Percentiles rank a stretch among this genome's conserved stretches.
Conservation (phyloP, 176 grass and related monocot genomes). For the Chrysopogon serrulatus region DNA sequence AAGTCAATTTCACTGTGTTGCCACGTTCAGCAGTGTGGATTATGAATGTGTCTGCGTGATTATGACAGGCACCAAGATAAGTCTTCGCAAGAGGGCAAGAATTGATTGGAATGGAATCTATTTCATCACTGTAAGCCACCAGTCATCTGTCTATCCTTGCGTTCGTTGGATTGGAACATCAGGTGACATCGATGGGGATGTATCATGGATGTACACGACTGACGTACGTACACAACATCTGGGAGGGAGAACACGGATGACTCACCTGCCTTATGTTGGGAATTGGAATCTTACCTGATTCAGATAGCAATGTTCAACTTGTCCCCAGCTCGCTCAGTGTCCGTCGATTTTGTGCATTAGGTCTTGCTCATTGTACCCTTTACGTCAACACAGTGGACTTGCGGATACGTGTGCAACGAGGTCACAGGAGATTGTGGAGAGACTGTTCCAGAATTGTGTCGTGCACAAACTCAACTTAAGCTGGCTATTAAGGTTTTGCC, state of each 20-base stretch:
- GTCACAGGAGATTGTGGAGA: background rate
- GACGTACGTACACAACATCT: background rate
- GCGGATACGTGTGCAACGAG: background rate
- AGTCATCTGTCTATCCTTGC: background rate
- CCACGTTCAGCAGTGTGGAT: constrained; percentile 1
- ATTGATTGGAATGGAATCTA: constrained; percentile 13
- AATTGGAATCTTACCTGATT: background rate
- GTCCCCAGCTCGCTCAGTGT: background rate
- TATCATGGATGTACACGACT: background rate
- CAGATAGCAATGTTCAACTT: background rate
- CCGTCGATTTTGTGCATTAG: background rate
- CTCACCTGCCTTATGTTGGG: background rate
- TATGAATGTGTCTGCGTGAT: background rate
- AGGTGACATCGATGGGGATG: background rate
- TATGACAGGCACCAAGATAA: background rate
- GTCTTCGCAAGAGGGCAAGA: background rate
- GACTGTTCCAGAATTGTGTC: background rate
- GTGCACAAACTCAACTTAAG: background rate
- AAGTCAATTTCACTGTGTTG: background rate
- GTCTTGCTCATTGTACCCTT: background rate
- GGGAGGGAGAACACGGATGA: background rate
- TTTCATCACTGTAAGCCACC: background rate
- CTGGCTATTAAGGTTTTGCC: background rate
- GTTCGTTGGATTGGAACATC: background rate
- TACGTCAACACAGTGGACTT: background rate